These are phyloP conservation scores for Protostelium mycophagum DNA, from an alignment of 78 protist species.

Conservation along the genomic window DNA sequence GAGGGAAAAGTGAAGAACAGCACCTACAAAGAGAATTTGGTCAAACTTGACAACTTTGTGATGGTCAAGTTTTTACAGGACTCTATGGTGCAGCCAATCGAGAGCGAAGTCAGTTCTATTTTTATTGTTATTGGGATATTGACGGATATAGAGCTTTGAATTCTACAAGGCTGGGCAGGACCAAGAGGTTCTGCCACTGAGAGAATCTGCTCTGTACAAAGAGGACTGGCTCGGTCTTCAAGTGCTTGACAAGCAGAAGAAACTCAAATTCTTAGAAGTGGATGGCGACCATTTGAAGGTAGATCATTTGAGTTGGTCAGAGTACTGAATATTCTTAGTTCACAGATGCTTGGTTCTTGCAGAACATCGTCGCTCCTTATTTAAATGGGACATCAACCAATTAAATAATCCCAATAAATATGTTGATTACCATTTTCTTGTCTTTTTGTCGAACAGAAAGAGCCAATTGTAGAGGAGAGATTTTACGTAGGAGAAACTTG, in stretches of 20 bases:
- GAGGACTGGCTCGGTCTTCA: slow-evolving; percentile 60
- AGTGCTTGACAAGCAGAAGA: slow-evolving; percentile 26
- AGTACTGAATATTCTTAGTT: neutral
- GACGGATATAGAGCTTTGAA: slow-evolving; percentile 15
- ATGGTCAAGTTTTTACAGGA: slow-evolving; percentile 54
- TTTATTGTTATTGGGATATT: slow-evolving; percentile 3
- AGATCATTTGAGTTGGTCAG: neutral
- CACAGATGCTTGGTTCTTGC: neutral
- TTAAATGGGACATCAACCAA: neutral
- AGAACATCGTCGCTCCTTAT: neutral
- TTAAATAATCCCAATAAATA: no score
- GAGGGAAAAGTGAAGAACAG: slow-evolving; percentile 30
- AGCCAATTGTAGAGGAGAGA: no score
- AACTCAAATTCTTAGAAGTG: slow-evolving; percentile 15
- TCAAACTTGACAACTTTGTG: slow-evolving; percentile 39
- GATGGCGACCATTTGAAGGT: neutral
- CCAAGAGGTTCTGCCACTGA: slow-evolving; percentile 21
- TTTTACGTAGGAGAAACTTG: no score
- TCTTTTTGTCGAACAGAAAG: no score
- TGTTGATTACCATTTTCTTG: no score
- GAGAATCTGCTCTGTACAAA: slow-evolving; percentile 22
- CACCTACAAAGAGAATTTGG: slow-evolving; percentile 54
- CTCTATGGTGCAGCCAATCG: slow-evolving; percentile 69
- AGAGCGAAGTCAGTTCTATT: slow-evolving; percentile 13
- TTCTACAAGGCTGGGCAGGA: slow-evolving; percentile 32